A percentile compares a stretch with the other conserved stretches of the same genome.
Evolutionary conservation across 306 rosid species (phyloP).

Genomic region (Parietaria judaica): DNA sequence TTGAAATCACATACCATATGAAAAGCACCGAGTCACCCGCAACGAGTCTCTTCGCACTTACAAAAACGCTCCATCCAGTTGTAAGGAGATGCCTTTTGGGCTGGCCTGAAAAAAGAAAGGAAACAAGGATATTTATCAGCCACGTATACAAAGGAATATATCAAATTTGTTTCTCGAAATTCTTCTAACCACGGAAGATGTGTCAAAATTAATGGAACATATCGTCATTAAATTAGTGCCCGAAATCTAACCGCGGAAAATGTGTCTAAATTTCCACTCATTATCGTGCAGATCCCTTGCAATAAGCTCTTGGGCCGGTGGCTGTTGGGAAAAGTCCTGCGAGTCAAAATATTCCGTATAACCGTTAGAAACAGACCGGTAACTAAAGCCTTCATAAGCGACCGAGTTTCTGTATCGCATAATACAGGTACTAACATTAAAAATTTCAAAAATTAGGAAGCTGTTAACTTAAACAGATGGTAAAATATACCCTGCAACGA

Average conservation of each 20-base stretch:
- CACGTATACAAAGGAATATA: neutral
- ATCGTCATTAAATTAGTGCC: no score
- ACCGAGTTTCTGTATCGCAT: neutral
- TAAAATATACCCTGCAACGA: neutral
- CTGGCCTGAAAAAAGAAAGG: slow-evolving; percentile 55
- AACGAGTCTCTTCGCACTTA: slow-evolving; percentile 91
- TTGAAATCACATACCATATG: slow-evolving; percentile 57
- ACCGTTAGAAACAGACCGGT: neutral
- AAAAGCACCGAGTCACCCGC: slow-evolving; percentile 98
- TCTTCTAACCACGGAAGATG: no score
- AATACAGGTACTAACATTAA: no score
- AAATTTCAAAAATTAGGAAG: neutral
- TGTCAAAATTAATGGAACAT: no score
- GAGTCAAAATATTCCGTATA: slow-evolving; percentile 9
- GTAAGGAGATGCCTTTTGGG: slow-evolving; percentile 99
- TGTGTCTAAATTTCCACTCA: slow-evolving; percentile 98
- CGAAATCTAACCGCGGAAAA: slow-evolving; percentile 77
- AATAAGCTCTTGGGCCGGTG: slow-evolving; percentile 90
- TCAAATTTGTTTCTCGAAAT: no score
- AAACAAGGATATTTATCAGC: neutral
- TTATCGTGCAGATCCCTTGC: slow-evolving; percentile 95
- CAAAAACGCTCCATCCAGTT: slow-evolving; percentile 99
- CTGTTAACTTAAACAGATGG: neutral
- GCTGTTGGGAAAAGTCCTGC: slow-evolving; percentile 92
- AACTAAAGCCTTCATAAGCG: neutral